These are phyloP conservation scores for Yamadazyma friedrichii DNA, from an alignment of 1,139 yeast species.

Conservation along the genomic window DNA sequence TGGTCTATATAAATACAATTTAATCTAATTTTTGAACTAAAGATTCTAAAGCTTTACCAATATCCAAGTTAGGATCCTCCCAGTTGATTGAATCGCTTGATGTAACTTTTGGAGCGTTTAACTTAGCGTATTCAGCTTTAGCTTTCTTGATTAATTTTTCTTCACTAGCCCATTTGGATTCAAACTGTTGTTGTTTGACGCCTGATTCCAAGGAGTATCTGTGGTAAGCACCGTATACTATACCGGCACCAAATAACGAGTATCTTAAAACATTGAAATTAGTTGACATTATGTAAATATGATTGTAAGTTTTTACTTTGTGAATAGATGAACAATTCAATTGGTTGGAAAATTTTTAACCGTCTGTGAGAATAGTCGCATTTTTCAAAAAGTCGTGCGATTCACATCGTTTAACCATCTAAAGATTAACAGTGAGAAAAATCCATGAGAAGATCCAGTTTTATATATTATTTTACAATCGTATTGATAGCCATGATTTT, in stretches of 20 bases:
- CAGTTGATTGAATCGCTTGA: conserved; percentile 57
- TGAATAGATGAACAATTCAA: background rate
- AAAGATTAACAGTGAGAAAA: background rate
- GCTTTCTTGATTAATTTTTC: conserved; percentile 83
- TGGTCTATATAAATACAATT: conserved; percentile 10
- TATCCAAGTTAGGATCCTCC: conserved; percentile 89
- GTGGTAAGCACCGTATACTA: conserved; percentile 86
- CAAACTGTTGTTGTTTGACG: conserved; percentile 58
- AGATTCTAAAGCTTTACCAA: conserved; percentile 53
- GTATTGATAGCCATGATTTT: conserved; percentile 31
- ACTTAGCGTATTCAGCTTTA: conserved; percentile 79
- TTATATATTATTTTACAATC: conserved; percentile 15
- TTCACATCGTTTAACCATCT: too few species aligned
- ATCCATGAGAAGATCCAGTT: background rate
- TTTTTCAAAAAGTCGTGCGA: too few species aligned
- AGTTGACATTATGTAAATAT: conserved; percentile 15
- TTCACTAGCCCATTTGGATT: conserved; percentile 60
- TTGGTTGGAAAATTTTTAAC: conserved; percentile 9
- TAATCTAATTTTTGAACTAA: conserved; percentile 45
- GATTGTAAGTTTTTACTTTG: background rate
- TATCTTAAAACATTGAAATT: conserved; percentile 79
- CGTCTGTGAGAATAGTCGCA: background rate
- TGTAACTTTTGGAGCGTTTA: conserved; percentile 51
- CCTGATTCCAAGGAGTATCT: conserved; percentile 65
- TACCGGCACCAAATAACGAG: conserved; percentile 87